phyloP scores from a whole-genome alignment of 352 stramenopile genomes.

The Elongisporangium undulatum region DNA sequence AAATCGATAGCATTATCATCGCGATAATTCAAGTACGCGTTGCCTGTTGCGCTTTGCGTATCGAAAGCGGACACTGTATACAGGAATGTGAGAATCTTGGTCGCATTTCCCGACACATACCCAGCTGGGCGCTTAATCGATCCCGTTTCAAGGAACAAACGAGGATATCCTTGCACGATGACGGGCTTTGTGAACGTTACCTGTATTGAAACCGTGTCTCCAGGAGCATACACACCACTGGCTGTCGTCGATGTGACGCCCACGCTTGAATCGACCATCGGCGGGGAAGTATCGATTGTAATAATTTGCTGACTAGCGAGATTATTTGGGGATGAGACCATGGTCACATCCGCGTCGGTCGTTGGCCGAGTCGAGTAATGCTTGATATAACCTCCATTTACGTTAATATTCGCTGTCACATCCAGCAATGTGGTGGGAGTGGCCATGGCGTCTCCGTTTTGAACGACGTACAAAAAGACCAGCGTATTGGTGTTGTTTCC shows the following conservation, averaged over 20 bases:
- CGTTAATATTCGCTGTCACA: conserved; percentile 44
- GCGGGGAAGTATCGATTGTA: conserved; percentile 53
- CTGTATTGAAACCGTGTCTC: conserved; percentile 55
- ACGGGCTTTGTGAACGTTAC: conserved; percentile 82
- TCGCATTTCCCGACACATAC: conserved; percentile 58
- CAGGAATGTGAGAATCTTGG: conserved; percentile 59
- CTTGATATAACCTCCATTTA: conserved; percentile 69
- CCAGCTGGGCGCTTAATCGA: conserved; percentile 59
- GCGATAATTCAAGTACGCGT: conserved; percentile 59
- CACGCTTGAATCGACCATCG: conserved; percentile 44
- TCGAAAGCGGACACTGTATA: conserved; percentile 72
- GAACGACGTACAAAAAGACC: conserved; percentile 66
- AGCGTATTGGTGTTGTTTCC: conserved; percentile 73
- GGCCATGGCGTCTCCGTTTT: conserved; percentile 42
- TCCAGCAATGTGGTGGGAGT: conserved; percentile 21
- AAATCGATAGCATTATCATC: conserved; percentile 51
- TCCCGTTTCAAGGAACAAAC: conserved; percentile 69
- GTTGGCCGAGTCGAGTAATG: conserved; percentile 64
- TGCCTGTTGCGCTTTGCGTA: conserved; percentile 31
- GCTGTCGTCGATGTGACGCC: conserved; percentile 46
- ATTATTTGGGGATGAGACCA: conserved; percentile 38
- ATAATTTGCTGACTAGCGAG: conserved; percentile 55
- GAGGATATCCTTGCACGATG: conserved; percentile 50
- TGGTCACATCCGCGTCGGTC: conserved; percentile 42
- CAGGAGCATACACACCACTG: conserved; percentile 63